Evolutionary conservation across 78 protist genomes (phyloP).

Genomic region (Cyanophora paradoxa): DNA sequence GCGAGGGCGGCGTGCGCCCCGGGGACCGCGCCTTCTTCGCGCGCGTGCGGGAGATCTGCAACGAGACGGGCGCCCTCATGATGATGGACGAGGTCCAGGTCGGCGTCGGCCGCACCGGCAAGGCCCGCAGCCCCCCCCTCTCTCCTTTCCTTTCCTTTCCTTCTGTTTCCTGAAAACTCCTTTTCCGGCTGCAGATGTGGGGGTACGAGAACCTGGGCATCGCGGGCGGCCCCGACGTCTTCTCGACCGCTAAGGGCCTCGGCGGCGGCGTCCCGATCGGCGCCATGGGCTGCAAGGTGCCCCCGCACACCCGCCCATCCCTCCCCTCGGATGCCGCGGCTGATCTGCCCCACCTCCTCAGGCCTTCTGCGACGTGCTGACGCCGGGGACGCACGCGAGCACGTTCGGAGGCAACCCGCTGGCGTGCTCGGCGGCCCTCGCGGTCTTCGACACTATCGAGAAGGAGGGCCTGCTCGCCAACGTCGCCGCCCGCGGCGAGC

Average conservation of each 20-base stretch:
- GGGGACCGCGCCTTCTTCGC: neutral
- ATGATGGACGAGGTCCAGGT: slow-evolving; percentile 9
- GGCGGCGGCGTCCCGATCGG: slow-evolving; percentile 23
- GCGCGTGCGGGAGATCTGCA: neutral
- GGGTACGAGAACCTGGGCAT: too few relatives aligned
- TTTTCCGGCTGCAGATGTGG: too few relatives aligned
- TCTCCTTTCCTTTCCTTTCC: too few relatives aligned
- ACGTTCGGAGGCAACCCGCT: slow-evolving; percentile 10
- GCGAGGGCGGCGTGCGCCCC: slow-evolving; percentile 11
- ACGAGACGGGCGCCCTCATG: slow-evolving; percentile 3
- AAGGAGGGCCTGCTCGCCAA: neutral
- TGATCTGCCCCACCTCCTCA: too few relatives aligned
- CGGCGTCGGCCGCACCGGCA: slow-evolving; percentile 9
- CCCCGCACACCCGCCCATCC: too few relatives aligned
- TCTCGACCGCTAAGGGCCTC: neutral
- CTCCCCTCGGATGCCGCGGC: too few relatives aligned
- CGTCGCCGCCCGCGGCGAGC: slow-evolving; percentile 5
- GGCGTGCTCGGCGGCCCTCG: neutral
- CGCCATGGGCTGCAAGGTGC: too few relatives aligned
- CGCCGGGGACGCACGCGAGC: neutral
- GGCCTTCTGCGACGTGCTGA: neutral
- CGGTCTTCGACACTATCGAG: neutral
- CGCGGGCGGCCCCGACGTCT: too few relatives aligned
- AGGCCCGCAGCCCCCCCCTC: too few relatives aligned
- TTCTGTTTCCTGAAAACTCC: too few relatives aligned